Evolutionary conservation across 192 early-diverging fungal genomes (phyloP), one percentile per base, ranked within the genome.

Genomic region (Backusella sp.): DNA sequence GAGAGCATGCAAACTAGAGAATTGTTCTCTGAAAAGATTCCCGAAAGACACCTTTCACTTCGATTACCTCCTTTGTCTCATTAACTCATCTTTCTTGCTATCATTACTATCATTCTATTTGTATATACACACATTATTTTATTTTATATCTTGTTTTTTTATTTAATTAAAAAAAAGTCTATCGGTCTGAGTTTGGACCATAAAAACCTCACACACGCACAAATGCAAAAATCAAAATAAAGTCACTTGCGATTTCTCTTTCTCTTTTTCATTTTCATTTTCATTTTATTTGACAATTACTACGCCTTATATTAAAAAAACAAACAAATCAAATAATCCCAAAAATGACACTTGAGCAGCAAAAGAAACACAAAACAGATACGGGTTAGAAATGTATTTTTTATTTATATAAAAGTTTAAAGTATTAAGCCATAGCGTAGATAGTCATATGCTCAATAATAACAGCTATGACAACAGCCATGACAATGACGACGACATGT

Each of bases 401-500:
- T 32, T 32, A 32, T 32, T 1, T 32, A 32, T 32, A 32, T 32
- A 32, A 32, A 32, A 32, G 32, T 32, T 32, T 3, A 32, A 32
- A 32, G 3, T 62, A 62, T 26, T 62, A 26, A 62, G n/a, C 26
- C 8, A 12, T 28, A 62, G 26, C 23, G 9, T 62, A 62, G 56
- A 28, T 62, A 62, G 12, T 14, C 21, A 1, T 56, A 26, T 56
- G 53, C 8, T 21, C n/a, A 62, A 6, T 26, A 59, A 26, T 21
- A 59, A 62, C 23, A 12, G 28, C 56, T 0, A n/a, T 49, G 46
- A 19, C 19, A 49, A 49, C 15, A 17, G 15, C 15, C 17, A 56
- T 23, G 56, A 62, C 56, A 23, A 62, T 62, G 56, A 59, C 53
- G 53, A 68, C 46, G 37, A 67, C 37, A 72, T 78, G 66, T 81